Base-by-base conservation (phyloP, 345 rosid species). In the Diplotaxis tenuifolia region DNA sequence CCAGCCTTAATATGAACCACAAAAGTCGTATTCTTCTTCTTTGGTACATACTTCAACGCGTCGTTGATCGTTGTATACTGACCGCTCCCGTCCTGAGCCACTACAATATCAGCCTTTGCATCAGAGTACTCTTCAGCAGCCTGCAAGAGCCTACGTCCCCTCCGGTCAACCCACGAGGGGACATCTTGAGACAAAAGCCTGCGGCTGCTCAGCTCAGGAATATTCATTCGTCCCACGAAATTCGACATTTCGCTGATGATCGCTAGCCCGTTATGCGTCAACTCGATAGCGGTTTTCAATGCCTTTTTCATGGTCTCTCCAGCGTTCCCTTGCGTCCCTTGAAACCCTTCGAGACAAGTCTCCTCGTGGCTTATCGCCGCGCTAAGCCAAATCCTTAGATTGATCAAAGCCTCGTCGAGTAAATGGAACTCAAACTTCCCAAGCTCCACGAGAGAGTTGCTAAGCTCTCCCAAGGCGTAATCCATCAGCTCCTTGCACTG, bases 21-120 rank as follows among this genome's bases (percentile, higher is more conserved):
- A 8, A 86, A 82, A 0, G 85, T 77, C 29, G 77, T 70, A 19
- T 79, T 67, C 28, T 66, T 73, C 36, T 81, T 71, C 66, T 53
- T 53, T 0, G 90, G 93, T 4, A 89, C 66, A 0, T 14, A 5
- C 10, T 10, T 23, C 76, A 95, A 4, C 3, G 96, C 97, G 0
- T 79, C 87, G 1, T 71, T 76, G 71, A 95, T 85, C 19, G 91
- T 90, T 2, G 55, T 60, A 70, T 74, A 88, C 27, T 86, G 75
- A 3, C 99, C 99, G 16, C 92, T 90, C 18, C 99, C 99, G 45
- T 95, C 99, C 49, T 88, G 79, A 4, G 97, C 99, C 36, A 95
- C 93, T 2, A 83, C 83, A 0, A 92, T 19, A 57, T 87, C 77
- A 20, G 96, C 78, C 60, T 76, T 80, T 0, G 75, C 52, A 56